Conservation (phyloP, 371 early-diverging fungal genomes). For the Mortierella sp. region DNA sequence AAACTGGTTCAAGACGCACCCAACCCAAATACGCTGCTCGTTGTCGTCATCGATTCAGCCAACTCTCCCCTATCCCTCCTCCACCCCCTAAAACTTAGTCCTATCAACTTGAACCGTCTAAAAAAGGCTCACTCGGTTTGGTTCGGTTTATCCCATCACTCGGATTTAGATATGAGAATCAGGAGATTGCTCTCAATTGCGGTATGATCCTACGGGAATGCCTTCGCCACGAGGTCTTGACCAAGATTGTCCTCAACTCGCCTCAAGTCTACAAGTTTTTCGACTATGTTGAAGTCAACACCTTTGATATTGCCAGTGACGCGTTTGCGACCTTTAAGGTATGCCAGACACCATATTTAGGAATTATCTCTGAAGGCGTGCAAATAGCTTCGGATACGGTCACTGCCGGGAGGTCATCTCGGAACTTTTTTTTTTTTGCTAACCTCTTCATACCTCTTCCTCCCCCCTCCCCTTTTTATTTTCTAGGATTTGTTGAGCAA, state of each 20-base stretch:
- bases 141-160: conserved; percentile 7
- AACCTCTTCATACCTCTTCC: not conserved
- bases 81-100: too few relatives aligned
- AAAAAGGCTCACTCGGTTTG: too few relatives aligned
- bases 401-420: too few relatives aligned
- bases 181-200: conserved; percentile 95
- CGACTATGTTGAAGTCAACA: conserved; percentile 93
- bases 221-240: conserved; percentile 92
- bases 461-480: not conserved
- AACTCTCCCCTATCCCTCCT: too few relatives aligned
- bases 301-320: conserved; percentile 98
- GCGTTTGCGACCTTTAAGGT: conserved; percentile 97
- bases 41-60: too few relatives aligned
- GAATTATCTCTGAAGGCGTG: too few relatives aligned
- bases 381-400: too few relatives aligned
- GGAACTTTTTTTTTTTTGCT: too few relatives aligned
- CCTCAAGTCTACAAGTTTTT: conserved; percentile 92
- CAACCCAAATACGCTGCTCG: too few relatives aligned
- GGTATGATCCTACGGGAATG: conserved; percentile 98
- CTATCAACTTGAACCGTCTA: too few relatives aligned
- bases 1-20: too few relatives aligned
- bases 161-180: conserved; percentile 86
- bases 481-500: conserved; percentile 89
- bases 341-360: too few relatives aligned
- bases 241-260: conserved; percentile 86